Base-by-base conservation (phyloP, 2,329 filamentous ascomycete genomes). In the Blumeriella jaapii region DNA sequence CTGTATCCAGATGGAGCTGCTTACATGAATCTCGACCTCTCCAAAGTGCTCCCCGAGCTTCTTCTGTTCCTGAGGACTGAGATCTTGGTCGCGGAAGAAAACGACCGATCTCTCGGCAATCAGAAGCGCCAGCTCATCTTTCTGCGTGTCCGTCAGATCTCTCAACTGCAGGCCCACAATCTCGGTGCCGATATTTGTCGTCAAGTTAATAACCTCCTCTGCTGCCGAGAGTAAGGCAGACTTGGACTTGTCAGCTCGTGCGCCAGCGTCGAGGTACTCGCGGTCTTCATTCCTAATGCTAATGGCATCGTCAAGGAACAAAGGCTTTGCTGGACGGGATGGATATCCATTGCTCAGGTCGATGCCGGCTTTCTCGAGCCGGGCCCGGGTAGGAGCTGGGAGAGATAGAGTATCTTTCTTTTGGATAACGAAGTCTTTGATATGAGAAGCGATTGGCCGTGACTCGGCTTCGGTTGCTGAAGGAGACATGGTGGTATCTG, bases 311-410 rank as follows among this genome's bases (percentile, higher is more conserved):
- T 85, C 72, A 0, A 83, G 60, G 46, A 75, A 84, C 1, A 83
- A 59, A 0, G 80, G 79, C 30, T 67, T 66, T 0, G 72, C 68
- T 1, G 78, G 78, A 0, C 78, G 70, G 48, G 83, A 82, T 0
- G 80, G 80, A 45, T 84, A 84, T 0, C 79, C 80, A 1, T 71
- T 59, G 1, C 74, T 78, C 2, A 84, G 62, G 51, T 85, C 77
- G 34, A 84, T 68, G 1, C 74, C 78, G 0, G 75, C 77, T 42
- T 79, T 82, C 46, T 74, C 69, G 0, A 84, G 63, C 3, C 79
- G 67, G 31, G 65, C 60, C 1, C 66, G 63, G 1, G 78, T 61
- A 1, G 68, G 48, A 7, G 63, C 63, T 2, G 80, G 80, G 5
- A 84, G 61, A 1, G 63, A 65, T 1, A 85, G 62, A 0, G 60